Conservation (phyloP, 164 flowering plant species). For the Nymphaea colorata region DNA sequence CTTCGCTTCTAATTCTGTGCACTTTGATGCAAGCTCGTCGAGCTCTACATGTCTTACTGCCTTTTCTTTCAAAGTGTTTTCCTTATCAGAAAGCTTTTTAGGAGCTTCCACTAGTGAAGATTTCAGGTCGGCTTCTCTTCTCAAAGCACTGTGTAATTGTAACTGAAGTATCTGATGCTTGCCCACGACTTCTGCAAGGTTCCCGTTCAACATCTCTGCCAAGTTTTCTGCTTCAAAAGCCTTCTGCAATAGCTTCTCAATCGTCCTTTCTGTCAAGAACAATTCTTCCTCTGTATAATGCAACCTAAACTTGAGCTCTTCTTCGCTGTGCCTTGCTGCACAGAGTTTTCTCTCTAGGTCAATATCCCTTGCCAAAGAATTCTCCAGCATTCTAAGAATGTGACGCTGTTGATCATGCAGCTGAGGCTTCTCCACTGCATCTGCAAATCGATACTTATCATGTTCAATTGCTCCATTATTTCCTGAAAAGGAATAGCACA, state of each 20-base stretch:
- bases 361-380: constrained; percentile 76
- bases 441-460: constrained; percentile 14
- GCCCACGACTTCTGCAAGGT: constrained; percentile 48
- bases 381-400: constrained; percentile 76
- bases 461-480: constrained; percentile 21
- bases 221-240: constrained; percentile 65
- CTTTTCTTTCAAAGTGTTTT: constrained; percentile 16
- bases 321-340: constrained; percentile 46
- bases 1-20: constrained; percentile 17
- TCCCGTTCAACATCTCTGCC: constrained; percentile 42
- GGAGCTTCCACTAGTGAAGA: constrained; percentile 25
- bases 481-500: constrained; percentile 24
- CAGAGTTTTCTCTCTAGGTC: constrained; percentile 66
- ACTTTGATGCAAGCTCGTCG: constrained; percentile 12
- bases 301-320: constrained; percentile 40
- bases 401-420: constrained; percentile 58
- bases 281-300: constrained; percentile 34
- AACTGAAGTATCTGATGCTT: constrained; percentile 43
- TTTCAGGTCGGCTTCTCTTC: constrained; percentile 39
- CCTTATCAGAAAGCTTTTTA: constrained; percentile 24
- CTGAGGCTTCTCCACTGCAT: constrained; percentile 40
- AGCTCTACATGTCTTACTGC: constrained; percentile 18
- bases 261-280: constrained; percentile 42
- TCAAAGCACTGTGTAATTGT: constrained; percentile 34
- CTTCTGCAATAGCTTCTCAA: constrained; percentile 23